phyloP scores from a whole-genome alignment of 2,329 filamentous ascomycete species.

The Pseudophaeomoniella oleicola region DNA sequence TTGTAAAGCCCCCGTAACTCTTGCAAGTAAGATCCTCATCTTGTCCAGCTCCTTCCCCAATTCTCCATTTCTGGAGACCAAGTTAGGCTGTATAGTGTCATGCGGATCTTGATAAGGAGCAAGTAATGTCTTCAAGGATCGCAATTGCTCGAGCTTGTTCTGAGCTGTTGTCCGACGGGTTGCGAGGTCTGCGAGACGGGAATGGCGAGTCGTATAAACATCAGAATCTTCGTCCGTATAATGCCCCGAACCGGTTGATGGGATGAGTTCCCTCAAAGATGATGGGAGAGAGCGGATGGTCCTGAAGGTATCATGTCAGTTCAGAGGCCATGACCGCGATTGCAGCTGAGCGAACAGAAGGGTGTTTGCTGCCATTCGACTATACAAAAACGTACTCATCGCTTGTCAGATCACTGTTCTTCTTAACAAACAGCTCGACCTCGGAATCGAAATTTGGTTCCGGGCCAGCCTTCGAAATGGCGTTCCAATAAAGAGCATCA shows the following conservation, averaged over 20 bases:
- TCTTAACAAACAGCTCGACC: constrained; percentile 19
- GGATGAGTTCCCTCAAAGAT: not conserved
- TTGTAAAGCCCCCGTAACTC: constrained; percentile 23
- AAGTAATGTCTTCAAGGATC: constrained; percentile 29
- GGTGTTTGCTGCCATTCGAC: not conserved
- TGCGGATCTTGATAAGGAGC: constrained; percentile 35
- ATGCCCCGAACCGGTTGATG: too few species aligned
- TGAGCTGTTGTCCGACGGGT: constrained; percentile 28
- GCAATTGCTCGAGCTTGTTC: constrained; percentile 31
- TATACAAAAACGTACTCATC: constrained; percentile 16
- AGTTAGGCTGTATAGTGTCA: constrained; percentile 38
- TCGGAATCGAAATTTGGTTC: constrained; percentile 5
- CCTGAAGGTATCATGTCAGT: not conserved
- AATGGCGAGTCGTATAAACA: constrained; percentile 23
- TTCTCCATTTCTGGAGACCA: constrained; percentile 36
- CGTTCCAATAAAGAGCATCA: constrained; percentile 39
- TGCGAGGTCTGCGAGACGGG: constrained; percentile 30
- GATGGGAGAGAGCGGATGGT: not conserved
- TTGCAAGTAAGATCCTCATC: constrained; percentile 31
- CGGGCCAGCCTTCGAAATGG: constrained; percentile 21
- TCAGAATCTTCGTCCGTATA: not conserved
- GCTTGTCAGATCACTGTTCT: constrained; percentile 23
- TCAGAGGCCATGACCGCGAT: too few species aligned
- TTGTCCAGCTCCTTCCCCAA: constrained; percentile 34
- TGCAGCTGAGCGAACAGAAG: not conserved